Conservation (phyloP, 495 filamentous ascomycete species). For the Neurospora sp. region DNA sequence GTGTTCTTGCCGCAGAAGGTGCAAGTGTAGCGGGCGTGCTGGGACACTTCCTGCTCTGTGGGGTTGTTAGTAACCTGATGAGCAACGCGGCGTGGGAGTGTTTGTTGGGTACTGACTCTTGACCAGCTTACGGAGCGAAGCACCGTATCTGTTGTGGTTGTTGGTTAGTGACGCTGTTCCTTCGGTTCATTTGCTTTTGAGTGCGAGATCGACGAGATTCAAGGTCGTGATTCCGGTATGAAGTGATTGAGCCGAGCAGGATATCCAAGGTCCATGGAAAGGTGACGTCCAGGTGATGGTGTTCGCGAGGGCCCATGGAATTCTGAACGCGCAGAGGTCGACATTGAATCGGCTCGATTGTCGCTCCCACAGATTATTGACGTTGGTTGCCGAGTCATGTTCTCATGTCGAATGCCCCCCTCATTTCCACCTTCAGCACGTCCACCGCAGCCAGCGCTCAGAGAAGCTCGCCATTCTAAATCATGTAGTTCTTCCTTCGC, state of each 20-base stretch:
- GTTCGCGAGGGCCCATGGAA: background rate
- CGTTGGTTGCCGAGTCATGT: background rate
- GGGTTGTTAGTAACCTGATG: conserved; percentile 2
- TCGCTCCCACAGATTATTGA: background rate
- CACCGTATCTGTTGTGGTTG: conserved; percentile 64
- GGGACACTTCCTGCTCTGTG: conserved; percentile 84
- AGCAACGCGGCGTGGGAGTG: background rate
- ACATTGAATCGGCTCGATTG: background rate
- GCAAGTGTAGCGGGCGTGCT: conserved; percentile 89
- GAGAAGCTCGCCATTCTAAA: background rate
- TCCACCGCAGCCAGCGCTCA: background rate
- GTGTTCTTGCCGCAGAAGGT: conserved; percentile 94
- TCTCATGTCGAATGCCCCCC: background rate
- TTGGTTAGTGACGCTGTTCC: conserved; percentile 6
- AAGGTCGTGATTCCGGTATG: background rate
- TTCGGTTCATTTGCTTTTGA: background rate
- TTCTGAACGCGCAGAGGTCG: background rate
- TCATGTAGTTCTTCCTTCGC: background rate
- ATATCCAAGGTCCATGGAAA: background rate
- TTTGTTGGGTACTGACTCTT: conserved; percentile 45
- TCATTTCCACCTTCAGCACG: background rate
- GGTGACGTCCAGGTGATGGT: background rate
- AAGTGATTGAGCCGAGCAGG: background rate
- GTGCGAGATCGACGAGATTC: conserved; percentile 1
- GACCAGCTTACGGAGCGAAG: conserved; percentile 98